Percentiles rank a stretch among this genome's conserved stretches.
These are phyloP conservation scores for Allium sativum DNA, from an alignment of 106 monocot species.

Conservation along the genomic window DNA sequence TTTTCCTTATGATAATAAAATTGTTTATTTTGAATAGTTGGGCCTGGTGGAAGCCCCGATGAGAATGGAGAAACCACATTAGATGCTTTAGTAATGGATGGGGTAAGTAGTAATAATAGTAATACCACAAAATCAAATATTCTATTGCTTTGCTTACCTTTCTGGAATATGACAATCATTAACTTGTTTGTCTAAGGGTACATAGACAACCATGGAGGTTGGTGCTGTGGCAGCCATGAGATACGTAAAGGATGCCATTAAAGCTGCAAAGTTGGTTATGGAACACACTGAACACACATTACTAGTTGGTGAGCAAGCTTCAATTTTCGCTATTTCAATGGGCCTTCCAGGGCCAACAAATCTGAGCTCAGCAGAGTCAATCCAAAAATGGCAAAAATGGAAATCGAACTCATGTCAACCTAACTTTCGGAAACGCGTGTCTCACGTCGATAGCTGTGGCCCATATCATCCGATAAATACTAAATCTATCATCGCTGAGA, in stretches of 20 bases:
- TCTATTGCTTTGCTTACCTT: conserved; percentile 1
- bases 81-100: conserved; percentile 92
- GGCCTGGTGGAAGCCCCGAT: conserved; percentile 94
- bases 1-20: conserved; percentile 14
- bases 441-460: conserved; percentile 46
- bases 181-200: conserved; percentile 31
- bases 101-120: conserved; percentile 31
- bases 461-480: conserved; percentile 35
- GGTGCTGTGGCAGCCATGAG: conserved; percentile 92
- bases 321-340: conserved; percentile 82
- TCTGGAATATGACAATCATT: conserved; percentile 10
- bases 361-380: conserved; percentile 69
- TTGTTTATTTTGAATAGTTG: conserved; percentile 38
- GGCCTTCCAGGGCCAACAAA: conserved; percentile 79
- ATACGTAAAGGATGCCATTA: conserved; percentile 89
- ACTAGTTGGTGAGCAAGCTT: conserved; percentile 81
- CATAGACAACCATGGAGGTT: conserved; percentile 81
- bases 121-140: no score
- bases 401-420: conserved; percentile 57
- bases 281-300: conserved; percentile 52
- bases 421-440: conserved; percentile 80
- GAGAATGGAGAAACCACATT: conserved; percentile 97
- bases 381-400: conserved; percentile 70
- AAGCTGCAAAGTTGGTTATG: conserved; percentile 84
- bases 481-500: conserved; percentile 5